These are phyloP conservation scores for Pseudomicrostroma phylloplanum DNA, from an alignment of 1,284 basidiomycete genomes.

Conservation along the genomic window DNA sequence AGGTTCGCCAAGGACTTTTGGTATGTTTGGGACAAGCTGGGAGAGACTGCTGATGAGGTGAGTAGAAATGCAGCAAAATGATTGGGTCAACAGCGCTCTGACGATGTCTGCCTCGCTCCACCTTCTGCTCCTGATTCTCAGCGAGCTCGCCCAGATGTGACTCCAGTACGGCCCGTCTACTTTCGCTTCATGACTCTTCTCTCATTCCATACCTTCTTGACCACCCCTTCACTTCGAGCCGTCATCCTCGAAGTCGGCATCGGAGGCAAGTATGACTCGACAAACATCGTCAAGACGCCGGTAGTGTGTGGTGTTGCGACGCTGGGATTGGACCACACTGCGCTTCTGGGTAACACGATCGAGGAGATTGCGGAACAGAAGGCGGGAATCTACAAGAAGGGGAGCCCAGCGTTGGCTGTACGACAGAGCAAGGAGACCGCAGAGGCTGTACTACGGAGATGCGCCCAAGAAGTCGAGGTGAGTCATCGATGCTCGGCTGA, in stretches of 20 bases:
- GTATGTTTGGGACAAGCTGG: conserved; percentile 86
- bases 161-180: conserved; percentile 75
- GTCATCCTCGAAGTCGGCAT: conserved; percentile 96
- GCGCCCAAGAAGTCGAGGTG: conserved; percentile 61
- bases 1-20: conserved; percentile 88
- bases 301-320: conserved; percentile 82
- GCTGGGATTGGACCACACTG: conserved; percentile 88
- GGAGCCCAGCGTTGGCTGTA: conserved; percentile 78
- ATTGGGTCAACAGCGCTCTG: not conserved
- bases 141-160: conserved; percentile 44
- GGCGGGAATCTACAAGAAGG: conserved; percentile 90
- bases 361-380: conserved; percentile 90
- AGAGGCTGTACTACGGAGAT: conserved; percentile 62
- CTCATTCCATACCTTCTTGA: conserved; percentile 81
- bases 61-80: not conserved
- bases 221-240: conserved; percentile 68
- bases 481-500: not conserved
- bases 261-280: conserved; percentile 89
- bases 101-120: not conserved
- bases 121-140: not conserved
- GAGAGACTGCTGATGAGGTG: conserved; percentile 55
- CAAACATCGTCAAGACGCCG: conserved; percentile 87
- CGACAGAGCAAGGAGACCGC: conserved; percentile 71
- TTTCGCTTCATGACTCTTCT: conserved; percentile 89
- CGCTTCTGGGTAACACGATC: conserved; percentile 81